Conservation (phyloP, 257 asterid genomes). For the Solanum corneliomulleri region DNA sequence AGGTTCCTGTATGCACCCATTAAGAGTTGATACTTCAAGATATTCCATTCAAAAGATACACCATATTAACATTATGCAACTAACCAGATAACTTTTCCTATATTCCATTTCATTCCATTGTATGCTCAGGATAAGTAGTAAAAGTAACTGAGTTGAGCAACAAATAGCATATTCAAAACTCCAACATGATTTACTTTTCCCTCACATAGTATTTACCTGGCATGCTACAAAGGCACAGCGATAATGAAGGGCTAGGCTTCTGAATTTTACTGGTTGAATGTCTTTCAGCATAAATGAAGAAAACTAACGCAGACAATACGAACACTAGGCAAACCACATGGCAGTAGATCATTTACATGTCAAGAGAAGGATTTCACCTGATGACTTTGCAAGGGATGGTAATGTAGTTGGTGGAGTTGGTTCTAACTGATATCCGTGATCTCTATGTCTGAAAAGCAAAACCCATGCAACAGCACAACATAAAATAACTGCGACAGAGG, state of each 20-base stretch:
- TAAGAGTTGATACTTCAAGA: background rate
- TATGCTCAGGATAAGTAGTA: background rate
- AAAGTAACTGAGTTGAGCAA: background rate
- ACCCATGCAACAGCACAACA: slow-evolving; percentile 53
- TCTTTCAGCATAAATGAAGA: background rate
- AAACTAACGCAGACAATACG: background rate
- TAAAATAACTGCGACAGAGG: slow-evolving; percentile 41
- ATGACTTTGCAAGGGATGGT: slow-evolving; percentile 59
- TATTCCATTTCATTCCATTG: background rate
- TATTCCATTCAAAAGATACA: background rate
- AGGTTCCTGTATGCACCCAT: background rate
- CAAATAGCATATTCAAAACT: background rate
- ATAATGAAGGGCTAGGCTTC: background rate
- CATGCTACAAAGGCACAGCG: background rate
- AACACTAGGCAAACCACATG: background rate
- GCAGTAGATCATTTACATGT: background rate
- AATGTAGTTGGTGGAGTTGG: slow-evolving; percentile 38
- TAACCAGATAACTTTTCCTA: background rate
- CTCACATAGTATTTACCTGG: background rate
- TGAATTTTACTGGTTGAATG: background rate
- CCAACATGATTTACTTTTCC: background rate
- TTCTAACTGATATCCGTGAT: slow-evolving; percentile 19
- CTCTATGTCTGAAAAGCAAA: slow-evolving; percentile 36
- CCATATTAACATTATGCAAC: background rate
- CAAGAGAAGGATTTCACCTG: slow-evolving; percentile 39